Conservation (phyloP, 179 eudicot genomes). For the Vitellaria paradoxa region DNA sequence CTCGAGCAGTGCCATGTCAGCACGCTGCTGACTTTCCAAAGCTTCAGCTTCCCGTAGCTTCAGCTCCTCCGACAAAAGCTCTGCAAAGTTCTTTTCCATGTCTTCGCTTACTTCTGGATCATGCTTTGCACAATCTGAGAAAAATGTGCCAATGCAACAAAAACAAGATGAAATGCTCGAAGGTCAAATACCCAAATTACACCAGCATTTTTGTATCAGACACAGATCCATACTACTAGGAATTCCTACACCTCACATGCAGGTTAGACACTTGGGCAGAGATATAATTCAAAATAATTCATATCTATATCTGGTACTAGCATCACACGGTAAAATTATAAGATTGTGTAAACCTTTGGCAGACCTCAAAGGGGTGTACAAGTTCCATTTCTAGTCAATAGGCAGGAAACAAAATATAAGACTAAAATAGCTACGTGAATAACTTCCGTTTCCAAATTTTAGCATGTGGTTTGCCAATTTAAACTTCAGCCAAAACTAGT, state of each 20-base stretch:
- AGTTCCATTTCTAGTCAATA: too few relatives aligned
- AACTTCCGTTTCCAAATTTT: too few relatives aligned
- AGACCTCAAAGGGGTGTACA: too few relatives aligned
- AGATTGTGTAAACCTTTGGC: too few relatives aligned
- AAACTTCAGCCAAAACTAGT: too few relatives aligned
- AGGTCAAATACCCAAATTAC: not conserved
- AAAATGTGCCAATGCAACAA: not conserved
- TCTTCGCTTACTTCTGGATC: slow-evolving; percentile 25
- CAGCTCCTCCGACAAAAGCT: slow-evolving; percentile 64
- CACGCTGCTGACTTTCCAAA: slow-evolving; percentile 58
- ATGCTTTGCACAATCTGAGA: slow-evolving; percentile 73
- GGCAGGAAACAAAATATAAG: too few relatives aligned
- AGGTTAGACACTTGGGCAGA: not conserved
- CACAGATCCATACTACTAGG: not conserved
- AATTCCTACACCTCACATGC: not conserved
- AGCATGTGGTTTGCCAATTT: too few relatives aligned
- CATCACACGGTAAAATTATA: not conserved
- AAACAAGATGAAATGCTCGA: not conserved
- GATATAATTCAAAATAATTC: not conserved
- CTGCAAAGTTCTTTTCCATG: slow-evolving; percentile 54
- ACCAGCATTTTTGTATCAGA: not conserved
- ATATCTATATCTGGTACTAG: not conserved
- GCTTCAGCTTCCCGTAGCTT: slow-evolving; percentile 62
- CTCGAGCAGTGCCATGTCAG: slow-evolving; percentile 72
- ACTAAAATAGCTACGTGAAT: too few relatives aligned